These are phyloP conservation scores for Solanum arcanum DNA, from an alignment of 257 asterid genomes.

Conservation along the genomic window DNA sequence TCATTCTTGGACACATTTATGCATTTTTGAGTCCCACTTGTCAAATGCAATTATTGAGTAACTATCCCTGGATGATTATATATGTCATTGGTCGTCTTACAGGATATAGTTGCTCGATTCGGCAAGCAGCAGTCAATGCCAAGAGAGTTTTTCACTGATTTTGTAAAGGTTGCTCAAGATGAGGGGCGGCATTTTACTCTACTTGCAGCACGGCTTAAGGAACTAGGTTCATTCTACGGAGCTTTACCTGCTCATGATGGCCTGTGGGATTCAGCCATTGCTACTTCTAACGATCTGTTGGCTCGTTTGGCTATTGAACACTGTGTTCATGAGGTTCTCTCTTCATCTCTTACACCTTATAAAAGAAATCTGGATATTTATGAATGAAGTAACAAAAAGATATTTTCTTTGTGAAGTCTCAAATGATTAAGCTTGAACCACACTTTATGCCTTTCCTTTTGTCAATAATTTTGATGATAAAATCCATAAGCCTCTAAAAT, in stretches of 20 bases:
- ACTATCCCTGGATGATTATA: neutral
- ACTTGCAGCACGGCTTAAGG: slow-evolving; percentile 67
- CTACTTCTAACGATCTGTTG: slow-evolving; percentile 68
- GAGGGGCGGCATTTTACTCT: slow-evolving; percentile 90
- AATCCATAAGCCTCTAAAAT: neutral
- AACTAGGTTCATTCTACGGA: slow-evolving; percentile 85
- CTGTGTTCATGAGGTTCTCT: slow-evolving; percentile 88
- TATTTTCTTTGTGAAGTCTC: neutral
- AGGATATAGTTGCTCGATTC: slow-evolving; percentile 95
- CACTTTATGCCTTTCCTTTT: neutral
- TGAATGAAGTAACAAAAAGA: neutral
- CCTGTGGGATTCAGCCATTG: slow-evolving; percentile 92
- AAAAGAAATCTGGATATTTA: neutral
- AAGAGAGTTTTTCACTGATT: slow-evolving; percentile 80
- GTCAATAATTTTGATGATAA: neutral
- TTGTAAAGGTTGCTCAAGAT: slow-evolving; percentile 95
- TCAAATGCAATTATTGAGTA: neutral
- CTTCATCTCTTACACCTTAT: neutral
- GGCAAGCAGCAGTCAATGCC: slow-evolving; percentile 86
- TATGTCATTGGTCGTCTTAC: neutral
- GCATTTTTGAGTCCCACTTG: neutral
- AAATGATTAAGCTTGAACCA: neutral
- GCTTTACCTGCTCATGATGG: slow-evolving; percentile 97
- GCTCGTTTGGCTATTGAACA: slow-evolving; percentile 89
- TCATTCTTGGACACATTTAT: neutral